Conservation (phyloP, 2,329 filamentous ascomycete genomes). For the Plectosphaerella sp. region DNA sequence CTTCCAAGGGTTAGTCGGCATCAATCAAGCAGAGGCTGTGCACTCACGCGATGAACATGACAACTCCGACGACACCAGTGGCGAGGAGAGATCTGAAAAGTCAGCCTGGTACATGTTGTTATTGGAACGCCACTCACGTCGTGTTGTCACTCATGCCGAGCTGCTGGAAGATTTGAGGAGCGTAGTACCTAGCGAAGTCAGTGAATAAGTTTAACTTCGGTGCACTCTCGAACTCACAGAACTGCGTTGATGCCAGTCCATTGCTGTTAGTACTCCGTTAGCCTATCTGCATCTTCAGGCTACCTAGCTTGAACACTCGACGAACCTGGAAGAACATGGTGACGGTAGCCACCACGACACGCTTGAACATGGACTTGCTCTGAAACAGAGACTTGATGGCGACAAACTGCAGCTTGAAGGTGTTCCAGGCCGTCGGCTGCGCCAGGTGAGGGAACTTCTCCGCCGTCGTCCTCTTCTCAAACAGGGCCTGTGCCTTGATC, state of each 20-base stretch:
- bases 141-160: constrained; percentile 36
- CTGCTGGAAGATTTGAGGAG: constrained; percentile 37
- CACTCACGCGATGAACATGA: constrained; percentile 36
- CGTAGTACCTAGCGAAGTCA: constrained; percentile 44
- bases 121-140: constrained; percentile 15
- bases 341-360: constrained; percentile 48
- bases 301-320: too few species aligned
- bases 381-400: constrained; percentile 24
- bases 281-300: too few species aligned
- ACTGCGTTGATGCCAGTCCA: constrained; percentile 23
- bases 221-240: neutral
- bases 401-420: constrained; percentile 26
- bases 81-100: constrained; percentile 34
- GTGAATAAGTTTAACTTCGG: constrained; percentile 20
- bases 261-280: constrained; percentile 22
- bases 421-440: constrained; percentile 19
- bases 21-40: neutral
- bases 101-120: neutral
- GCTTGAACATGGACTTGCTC: constrained; percentile 24
- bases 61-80: constrained; percentile 53
- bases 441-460: constrained; percentile 27
- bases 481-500: constrained; percentile 29
- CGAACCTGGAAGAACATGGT: constrained; percentile 47
- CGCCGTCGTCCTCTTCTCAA: constrained; percentile 21
- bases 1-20: constrained; percentile 3